phyloP scores from a whole-genome alignment of 2,329 filamentous ascomycete genomes.

The Trichophyton verrucosum region DNA sequence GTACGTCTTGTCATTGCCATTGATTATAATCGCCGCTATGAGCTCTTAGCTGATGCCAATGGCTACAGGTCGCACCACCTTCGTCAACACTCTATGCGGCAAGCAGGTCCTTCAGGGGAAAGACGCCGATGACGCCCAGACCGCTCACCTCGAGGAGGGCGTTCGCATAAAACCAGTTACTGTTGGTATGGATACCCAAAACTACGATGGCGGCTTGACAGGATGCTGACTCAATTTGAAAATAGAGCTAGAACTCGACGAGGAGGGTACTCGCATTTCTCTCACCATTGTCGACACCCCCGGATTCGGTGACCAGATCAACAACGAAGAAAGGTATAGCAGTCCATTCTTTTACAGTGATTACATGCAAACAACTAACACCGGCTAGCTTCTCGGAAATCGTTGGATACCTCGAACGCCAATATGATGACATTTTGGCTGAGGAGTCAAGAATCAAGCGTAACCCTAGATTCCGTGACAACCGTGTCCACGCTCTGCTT shows the following conservation, averaged over 20 bases:
- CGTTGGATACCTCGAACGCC: constrained; percentile 93
- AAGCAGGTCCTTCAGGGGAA: constrained; percentile 84
- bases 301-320: constrained; percentile 96
- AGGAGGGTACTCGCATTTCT: constrained; percentile 96
- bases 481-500: constrained; percentile 92
- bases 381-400: constrained; percentile 78
- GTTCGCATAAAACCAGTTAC: constrained; percentile 98
- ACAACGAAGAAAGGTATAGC: constrained; percentile 86
- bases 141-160: constrained; percentile 86
- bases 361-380: neutral
- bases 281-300: constrained; percentile 97
- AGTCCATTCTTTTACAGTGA: neutral
- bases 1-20: constrained; percentile 38
- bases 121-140: constrained; percentile 79
- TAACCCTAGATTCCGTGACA: constrained; percentile 98
- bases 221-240: constrained; percentile 20
- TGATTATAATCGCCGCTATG: constrained; percentile 6
- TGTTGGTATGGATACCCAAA: constrained; percentile 56
- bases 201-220: constrained; percentile 12
- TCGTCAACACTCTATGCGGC: constrained; percentile 98
- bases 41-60: constrained; percentile 13
- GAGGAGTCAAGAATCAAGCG: constrained; percentile 99
- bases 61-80: constrained; percentile 75
- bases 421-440: constrained; percentile 98
- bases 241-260: constrained; percentile 82